A percentile compares a stretch with the other conserved stretches of the same genome.
Conservation (phyloP, 495 filamentous ascomycete genomes). For the Neurospora discreta region DNA sequence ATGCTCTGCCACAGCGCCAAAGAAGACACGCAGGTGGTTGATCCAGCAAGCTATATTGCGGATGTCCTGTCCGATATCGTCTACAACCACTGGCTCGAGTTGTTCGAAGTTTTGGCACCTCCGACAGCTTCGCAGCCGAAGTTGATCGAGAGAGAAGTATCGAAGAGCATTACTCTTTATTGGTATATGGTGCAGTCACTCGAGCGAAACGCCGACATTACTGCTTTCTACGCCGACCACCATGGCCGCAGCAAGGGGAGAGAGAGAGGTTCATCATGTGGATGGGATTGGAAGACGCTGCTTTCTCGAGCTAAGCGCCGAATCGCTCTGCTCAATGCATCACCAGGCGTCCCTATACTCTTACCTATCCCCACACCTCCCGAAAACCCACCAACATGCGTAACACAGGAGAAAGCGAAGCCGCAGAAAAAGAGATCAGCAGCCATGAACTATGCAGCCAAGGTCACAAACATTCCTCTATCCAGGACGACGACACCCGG, state of each 20-base stretch:
- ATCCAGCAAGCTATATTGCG: background rate
- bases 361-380: background rate
- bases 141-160: background rate
- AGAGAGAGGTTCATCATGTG: background rate
- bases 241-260: background rate
- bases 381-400: background rate
- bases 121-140: background rate
- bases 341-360: background rate
- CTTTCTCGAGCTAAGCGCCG: constrained; percentile 18
- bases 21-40: constrained; percentile 1
- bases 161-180: constrained; percentile 9
- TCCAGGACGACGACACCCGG: background rate
- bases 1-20: constrained; percentile 4
- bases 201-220: constrained; percentile 20
- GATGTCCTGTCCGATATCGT: constrained; percentile 16
- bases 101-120: constrained; percentile 21
- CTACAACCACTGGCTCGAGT: constrained; percentile 22
- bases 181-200: constrained; percentile 20
- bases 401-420: background rate
- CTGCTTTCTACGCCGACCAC: background rate
- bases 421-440: background rate
- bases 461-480: background rate
- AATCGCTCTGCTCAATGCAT: constrained; percentile 9
- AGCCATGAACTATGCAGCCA: background rate
- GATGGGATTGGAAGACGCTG: constrained; percentile 16